Evolutionary conservation across 495 filamentous ascomycete species (phyloP).

Genomic region (Penicillium salamii): DNA sequence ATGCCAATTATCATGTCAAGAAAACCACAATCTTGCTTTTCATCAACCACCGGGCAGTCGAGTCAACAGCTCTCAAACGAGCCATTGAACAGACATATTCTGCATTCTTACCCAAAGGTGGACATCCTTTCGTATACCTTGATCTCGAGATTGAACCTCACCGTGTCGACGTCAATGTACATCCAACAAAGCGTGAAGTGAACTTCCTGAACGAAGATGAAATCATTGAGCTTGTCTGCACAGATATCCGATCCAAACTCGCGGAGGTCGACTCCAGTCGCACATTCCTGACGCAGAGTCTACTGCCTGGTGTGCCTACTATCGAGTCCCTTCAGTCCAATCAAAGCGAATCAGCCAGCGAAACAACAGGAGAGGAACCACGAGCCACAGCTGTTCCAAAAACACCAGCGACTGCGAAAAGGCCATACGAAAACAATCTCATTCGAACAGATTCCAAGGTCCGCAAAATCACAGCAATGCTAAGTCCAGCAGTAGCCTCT

Average conservation of each 20-base stretch:
- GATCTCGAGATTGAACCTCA: constrained; percentile 91
- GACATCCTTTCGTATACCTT: constrained; percentile 92
- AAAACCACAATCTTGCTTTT: constrained; percentile 86
- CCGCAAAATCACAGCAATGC: constrained; percentile 96
- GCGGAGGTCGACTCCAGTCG: constrained; percentile 91
- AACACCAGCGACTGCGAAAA: constrained; percentile 48
- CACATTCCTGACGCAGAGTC: constrained; percentile 88
- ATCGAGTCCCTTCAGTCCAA: constrained; percentile 31
- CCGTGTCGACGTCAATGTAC: constrained; percentile 95
- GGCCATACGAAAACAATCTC: constrained; percentile 82
- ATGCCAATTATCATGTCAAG: constrained; percentile 95
- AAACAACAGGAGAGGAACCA: constrained; percentile 14
- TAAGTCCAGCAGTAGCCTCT: constrained; percentile 47
- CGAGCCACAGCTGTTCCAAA: constrained; percentile 18
- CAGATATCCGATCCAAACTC: constrained; percentile 73
- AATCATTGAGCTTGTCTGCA: constrained; percentile 85
- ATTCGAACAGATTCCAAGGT: constrained; percentile 86
- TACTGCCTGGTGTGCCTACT: constrained; percentile 63
- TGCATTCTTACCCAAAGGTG: constrained; percentile 86
- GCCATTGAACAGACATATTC: constrained; percentile 90
- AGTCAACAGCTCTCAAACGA: constrained; percentile 85
- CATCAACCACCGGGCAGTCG: constrained; percentile 97
- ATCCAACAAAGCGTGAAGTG: constrained; percentile 96
- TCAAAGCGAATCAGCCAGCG: constrained; percentile 2
- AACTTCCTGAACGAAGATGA: constrained; percentile 99